Base-by-base conservation (phyloP, 208 protist genomes). In the Acanthamoeba royreba region DNA sequence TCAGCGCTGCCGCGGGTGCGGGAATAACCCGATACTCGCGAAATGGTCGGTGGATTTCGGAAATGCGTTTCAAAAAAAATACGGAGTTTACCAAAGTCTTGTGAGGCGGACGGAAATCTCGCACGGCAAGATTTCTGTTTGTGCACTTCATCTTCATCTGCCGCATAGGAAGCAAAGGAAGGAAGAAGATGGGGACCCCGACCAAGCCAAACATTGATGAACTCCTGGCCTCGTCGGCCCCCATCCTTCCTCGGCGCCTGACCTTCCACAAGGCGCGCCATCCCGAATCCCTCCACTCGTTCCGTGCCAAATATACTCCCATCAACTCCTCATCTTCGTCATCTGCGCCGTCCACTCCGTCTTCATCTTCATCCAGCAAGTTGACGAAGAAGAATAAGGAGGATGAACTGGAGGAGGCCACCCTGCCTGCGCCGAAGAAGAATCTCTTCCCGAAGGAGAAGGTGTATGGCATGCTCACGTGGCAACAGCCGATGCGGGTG, bases 251-350 rank as follows among this genome's bases (percentile, higher is more conserved):
- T 3, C 4, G 90, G 31, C 35, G 47, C 2, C 45, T 93, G 33
- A 61, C 63, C 38, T 93, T 93, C 66, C 74, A 93, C 40, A 87
- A 87, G 38, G 90, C 63, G 38, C 22, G 33, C 7, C 72, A 86
- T 33, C 38, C 46, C 5, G 90, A 93, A 81, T 83, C 74, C 4
- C 61, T 87, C 17, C 45, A 63, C 11, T 87, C 90, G 17, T 69
- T 93, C 38, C 74, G 90, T 40, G 83, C 90, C 5, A 83, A 53
- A 19, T 93, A 93, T 42, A 66, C 42, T 13, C 90, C 63, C 66
- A 81, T 93, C 40, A 83, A 93, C 47, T 11, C 66, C 22, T 93
- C 86, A n/a, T n/a, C n/a, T n/a, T n/a, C n/a, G n/a, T n/a, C n/a
- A n/a, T n/a, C n/a, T n/a, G n/a, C n/a, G n/a, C n/a, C n/a, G n/a